phyloP scores from a whole-genome alignment of 2,329 filamentous ascomycete species.

The Cladophialophora bantiana region DNA sequence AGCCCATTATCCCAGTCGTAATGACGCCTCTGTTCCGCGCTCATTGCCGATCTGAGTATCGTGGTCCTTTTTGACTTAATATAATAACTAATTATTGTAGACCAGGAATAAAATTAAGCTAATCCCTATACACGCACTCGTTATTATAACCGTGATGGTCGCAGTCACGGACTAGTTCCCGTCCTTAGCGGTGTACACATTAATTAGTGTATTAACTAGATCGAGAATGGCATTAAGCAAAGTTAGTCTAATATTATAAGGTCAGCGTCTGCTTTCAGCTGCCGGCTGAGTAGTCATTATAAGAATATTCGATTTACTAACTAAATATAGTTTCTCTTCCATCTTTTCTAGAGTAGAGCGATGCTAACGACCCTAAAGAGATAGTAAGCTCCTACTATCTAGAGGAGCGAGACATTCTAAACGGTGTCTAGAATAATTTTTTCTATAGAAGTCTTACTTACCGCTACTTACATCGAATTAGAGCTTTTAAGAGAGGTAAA shows the following conservation, averaged over 20 bases:
- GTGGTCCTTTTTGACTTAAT: background rate
- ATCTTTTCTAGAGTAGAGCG: slow-evolving; percentile 51
- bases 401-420: slow-evolving; percentile 51
- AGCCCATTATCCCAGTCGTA: background rate
- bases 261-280: background rate
- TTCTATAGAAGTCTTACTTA: slow-evolving; percentile 39
- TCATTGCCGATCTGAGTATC: background rate
- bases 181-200: background rate
- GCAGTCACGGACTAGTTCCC: background rate
- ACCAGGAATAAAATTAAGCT: background rate
- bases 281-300: background rate
- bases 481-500: slow-evolving; percentile 53
- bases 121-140: background rate
- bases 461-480: slow-evolving; percentile 18
- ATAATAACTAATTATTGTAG: background rate
- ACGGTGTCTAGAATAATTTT: slow-evolving; percentile 42
- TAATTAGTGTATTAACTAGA: background rate
- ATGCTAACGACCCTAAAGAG: slow-evolving; percentile 50
- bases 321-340: slow-evolving; percentile 60
- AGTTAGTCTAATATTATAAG: background rate
- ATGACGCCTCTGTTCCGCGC: background rate
- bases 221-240: background rate
- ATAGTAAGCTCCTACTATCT: slow-evolving; percentile 53
- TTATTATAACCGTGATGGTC: background rate
- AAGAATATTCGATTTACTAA: slow-evolving; percentile 51